These are phyloP conservation scores for Xylaria acuta DNA, from an alignment of 495 filamentous ascomycete species.

Conservation along the genomic window DNA sequence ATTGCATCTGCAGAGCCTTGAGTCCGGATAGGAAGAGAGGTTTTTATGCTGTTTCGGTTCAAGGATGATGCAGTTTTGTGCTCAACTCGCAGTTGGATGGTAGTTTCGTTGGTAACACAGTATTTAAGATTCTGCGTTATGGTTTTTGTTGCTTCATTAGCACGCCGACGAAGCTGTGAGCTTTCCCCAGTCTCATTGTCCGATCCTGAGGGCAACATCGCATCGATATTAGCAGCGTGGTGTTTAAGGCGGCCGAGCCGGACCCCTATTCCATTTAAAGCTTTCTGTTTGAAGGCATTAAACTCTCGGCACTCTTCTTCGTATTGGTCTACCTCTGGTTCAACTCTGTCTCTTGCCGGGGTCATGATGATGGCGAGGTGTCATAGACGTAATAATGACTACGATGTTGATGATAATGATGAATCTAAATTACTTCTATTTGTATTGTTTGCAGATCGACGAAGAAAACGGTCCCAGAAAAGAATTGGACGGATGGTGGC, in stretches of 20 bases:
- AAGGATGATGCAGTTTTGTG: neutral
- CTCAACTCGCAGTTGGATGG: neutral
- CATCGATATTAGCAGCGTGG: neutral
- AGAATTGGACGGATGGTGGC: neutral
- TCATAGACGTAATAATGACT: neutral
- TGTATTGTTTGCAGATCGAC: neutral
- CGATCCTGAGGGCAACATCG: neutral
- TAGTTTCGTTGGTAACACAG: neutral
- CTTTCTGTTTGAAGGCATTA: neutral
- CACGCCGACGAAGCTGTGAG: neutral
- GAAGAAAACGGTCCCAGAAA: neutral
- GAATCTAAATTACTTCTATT: neutral
- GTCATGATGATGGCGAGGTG: neutral
- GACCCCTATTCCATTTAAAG: neutral
- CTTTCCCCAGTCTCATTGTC: neutral
- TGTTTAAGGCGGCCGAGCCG: neutral
- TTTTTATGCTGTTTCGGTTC: neutral
- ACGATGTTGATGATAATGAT: neutral
- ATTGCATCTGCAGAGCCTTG: neutral
- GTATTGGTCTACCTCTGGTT: neutral
- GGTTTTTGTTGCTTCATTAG: neutral
- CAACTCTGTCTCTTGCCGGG: neutral
- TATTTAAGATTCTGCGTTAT: neutral
- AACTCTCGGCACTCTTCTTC: neutral
- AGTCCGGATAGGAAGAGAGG: too few species aligned